Conservation (phyloP, 208 protist species). For the Wallacemonas collosoma region DNA sequence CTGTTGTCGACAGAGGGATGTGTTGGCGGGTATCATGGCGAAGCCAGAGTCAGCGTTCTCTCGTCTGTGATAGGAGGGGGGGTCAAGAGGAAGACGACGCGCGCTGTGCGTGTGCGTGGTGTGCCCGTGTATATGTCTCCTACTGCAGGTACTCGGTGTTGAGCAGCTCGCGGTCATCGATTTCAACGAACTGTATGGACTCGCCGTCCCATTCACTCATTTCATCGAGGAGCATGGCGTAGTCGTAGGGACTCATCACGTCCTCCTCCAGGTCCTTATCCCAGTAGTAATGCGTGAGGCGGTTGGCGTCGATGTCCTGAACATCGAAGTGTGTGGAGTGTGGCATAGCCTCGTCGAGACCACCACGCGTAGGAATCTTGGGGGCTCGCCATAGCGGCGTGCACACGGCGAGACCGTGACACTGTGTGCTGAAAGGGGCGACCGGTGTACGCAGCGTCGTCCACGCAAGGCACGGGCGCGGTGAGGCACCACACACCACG, state of each 20-base stretch:
- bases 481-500: background rate
- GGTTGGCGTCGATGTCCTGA: conserved; percentile 73
- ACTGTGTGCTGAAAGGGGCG: background rate
- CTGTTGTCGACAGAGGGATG: too few relatives aligned
- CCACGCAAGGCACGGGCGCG: background rate
- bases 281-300: conserved; percentile 84
- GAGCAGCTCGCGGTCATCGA: conserved; percentile 29
- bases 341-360: conserved; percentile 19
- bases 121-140: too few relatives aligned
- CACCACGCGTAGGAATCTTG: conserved; percentile 15
- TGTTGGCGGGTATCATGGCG: too few relatives aligned
- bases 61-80: background rate
- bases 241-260: conserved; percentile 41
- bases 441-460: background rate
- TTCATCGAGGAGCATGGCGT: conserved; percentile 35
- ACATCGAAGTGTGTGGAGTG: conserved; percentile 59
- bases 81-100: background rate
- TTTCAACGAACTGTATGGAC: conserved; percentile 32
- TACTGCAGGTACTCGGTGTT: conserved; percentile 35
- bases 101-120: background rate
- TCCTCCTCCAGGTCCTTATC: conserved; percentile 51
- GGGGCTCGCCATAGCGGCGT: background rate
- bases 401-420: background rate
- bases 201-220: conserved; percentile 35
- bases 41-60: too few relatives aligned